Conservation (phyloP, 495 filamentous ascomycete genomes). For the Penicillium diatomitis region DNA sequence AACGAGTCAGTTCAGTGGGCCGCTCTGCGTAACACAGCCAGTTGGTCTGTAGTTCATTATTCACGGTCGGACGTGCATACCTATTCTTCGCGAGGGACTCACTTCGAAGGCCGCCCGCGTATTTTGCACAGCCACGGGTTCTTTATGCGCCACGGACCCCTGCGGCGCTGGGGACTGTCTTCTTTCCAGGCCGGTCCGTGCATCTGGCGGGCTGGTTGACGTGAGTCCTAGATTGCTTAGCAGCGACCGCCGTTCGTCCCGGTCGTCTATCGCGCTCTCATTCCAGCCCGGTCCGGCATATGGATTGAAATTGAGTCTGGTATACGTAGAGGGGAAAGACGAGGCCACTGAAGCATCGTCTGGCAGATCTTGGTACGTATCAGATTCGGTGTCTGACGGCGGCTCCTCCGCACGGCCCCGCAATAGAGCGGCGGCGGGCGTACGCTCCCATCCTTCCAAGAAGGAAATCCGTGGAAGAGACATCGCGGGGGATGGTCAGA, state of each 20-base stretch:
- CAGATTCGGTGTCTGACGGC: slow-evolving; percentile 24
- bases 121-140: slow-evolving; percentile 18
- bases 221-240: slow-evolving; percentile 12
- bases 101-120: slow-evolving; percentile 64
- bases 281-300: slow-evolving; percentile 36
- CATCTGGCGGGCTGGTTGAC: slow-evolving; percentile 17
- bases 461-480: slow-evolving; percentile 28
- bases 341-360: slow-evolving; percentile 26
- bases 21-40: no score
- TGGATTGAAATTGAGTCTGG: slow-evolving; percentile 38
- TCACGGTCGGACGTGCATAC: slow-evolving; percentile 32
- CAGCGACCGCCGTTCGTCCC: slow-evolving; percentile 22
- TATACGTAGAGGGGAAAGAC: slow-evolving; percentile 34
- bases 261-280: slow-evolving; percentile 18
- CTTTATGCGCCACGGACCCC: slow-evolving; percentile 2
- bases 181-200: slow-evolving; percentile 6
- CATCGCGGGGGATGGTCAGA: slow-evolving; percentile 8
- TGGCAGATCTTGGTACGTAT: slow-evolving; percentile 25
- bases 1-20: neutral
- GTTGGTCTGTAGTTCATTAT: neutral
- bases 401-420: slow-evolving; percentile 12
- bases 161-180: neutral
- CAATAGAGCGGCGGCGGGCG: slow-evolving; percentile 24
- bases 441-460: slow-evolving; percentile 38
- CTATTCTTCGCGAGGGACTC: slow-evolving; percentile 50